Base-by-base conservation (phyloP, 192 early-diverging fungal genomes). In the Coemansia aciculifera region DNA sequence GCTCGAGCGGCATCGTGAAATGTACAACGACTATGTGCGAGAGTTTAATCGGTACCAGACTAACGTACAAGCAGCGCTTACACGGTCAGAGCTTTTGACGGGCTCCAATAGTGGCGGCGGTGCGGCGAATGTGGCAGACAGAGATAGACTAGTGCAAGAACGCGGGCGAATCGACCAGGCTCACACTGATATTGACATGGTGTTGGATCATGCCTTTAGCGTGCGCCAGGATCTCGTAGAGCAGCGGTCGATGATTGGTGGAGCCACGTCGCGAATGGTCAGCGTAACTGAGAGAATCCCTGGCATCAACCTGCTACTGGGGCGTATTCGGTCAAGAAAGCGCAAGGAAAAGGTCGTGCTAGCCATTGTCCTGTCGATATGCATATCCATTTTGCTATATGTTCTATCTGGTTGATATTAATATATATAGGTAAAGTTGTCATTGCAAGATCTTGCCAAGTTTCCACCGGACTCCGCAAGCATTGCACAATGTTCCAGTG, bases 381-480 rank as follows among this genome's bases (percentile, higher is more conserved):
- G 75, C 72, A 72, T 74, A 21, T 78, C 66, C 23, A 69, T 83
- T 62, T 31, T 83, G 29, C 52, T 78, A 19, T 75, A 72, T 54
- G 72, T 78, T n/a, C 23, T 71, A 23, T 62, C 65, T 10, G 40
- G 65, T 32, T 73, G 57, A 67, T 54, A 27, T 27, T 27, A 52
- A 54, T 32, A 23, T 51, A 27, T 24, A 29, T 54, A 32, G 27
- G 12, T 56, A 56, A 29, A 56, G 5, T 0, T 3, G 24, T 29
- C 59, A 69, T 43, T 73, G 72, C 10, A 90, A 52, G 31, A 92
- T 90, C 63, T 92, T 93, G 54, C 92, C 92, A 57, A 89, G 84
- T 59, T 90, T 91, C 91, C 91, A 93, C 64, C 91, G 91, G 11
- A 93, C 91, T 10, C 91, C 91, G 63, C 91, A 93, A 1, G 90